These are phyloP conservation scores for Parietaria judaica DNA, from an alignment of 306 rosid genomes.

Conservation along the genomic window DNA sequence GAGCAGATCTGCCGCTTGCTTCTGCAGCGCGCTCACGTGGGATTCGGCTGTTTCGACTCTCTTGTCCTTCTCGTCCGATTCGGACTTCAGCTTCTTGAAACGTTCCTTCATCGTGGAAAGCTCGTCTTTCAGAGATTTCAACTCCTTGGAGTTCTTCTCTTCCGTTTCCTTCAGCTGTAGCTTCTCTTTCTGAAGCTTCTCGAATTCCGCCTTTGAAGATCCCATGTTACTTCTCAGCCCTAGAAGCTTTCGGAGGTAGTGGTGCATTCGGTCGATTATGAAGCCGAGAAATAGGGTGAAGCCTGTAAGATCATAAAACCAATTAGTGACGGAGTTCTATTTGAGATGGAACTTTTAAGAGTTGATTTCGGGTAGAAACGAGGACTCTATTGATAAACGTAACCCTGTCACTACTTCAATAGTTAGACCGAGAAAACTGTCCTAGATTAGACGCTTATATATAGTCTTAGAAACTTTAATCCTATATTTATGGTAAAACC, in stretches of 20 bases:
- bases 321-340: background rate
- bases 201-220: constrained; percentile 61
- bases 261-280: constrained; percentile 43
- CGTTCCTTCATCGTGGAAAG: constrained; percentile 32
- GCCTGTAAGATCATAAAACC: constrained; percentile 10
- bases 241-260: constrained; percentile 53
- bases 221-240: constrained; percentile 39
- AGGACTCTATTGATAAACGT: too few species aligned
- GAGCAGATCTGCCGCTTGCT: constrained; percentile 75
- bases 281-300: constrained; percentile 21
- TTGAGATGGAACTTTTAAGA: background rate
- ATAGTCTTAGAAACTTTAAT: too few species aligned
- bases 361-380: background rate
- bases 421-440: background rate
- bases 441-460: too few species aligned
- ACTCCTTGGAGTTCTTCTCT: constrained; percentile 49
- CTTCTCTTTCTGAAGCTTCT: constrained; percentile 46
- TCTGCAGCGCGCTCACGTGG: constrained; percentile 71
- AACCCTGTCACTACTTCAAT: too few species aligned
- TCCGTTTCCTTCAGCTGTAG: constrained; percentile 44
- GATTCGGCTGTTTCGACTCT: constrained; percentile 64
- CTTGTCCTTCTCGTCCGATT: constrained; percentile 56
- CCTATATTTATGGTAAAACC: too few species aligned
- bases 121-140: constrained; percentile 44
- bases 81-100: constrained; percentile 55